Evolutionary conservation across 176 grass and related monocot species (phyloP).

Genomic region (Hsuehochloa calcarea): DNA sequence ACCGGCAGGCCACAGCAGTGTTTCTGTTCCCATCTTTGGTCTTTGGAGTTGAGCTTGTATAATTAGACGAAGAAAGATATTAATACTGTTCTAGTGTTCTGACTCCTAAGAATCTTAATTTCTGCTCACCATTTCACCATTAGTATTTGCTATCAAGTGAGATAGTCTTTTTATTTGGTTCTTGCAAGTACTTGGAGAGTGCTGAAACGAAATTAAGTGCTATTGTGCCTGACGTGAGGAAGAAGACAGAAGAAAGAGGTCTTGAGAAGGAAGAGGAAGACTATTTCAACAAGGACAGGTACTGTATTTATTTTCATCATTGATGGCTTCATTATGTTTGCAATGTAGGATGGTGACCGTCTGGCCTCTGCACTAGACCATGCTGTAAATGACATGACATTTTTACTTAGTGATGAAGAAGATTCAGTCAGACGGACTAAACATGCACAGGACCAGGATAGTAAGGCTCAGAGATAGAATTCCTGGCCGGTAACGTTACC

Average conservation of each 20-base stretch:
- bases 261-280: constrained; percentile 99
- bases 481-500: too few relatives aligned
- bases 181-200: constrained; percentile 67
- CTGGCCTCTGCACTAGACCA: background rate
- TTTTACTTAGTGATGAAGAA: constrained; percentile 87
- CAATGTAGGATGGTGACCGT: background rate
- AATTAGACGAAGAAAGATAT: background rate
- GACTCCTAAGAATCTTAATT: background rate
- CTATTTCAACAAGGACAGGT: constrained; percentile 97
- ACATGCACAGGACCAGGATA: constrained; percentile 47
- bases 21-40: background rate
- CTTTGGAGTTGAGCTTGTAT: constrained; percentile 11
- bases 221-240: constrained; percentile 55
- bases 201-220: constrained; percentile 55
- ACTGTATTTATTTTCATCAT: background rate
- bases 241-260: constrained; percentile 78
- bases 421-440: constrained; percentile 57
- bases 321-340: constrained; percentile 33
- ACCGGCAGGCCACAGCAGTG: background rate
- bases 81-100: background rate
- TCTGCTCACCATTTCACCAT: constrained; percentile 20
- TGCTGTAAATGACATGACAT: constrained; percentile 14
- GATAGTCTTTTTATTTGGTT: constrained; percentile 27
- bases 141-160: constrained; percentile 24
- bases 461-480: constrained; percentile 35